Evolutionary conservation across 2,329 filamentous ascomycete genomes (phyloP).

Genomic region (Nakataea oryzae): DNA sequence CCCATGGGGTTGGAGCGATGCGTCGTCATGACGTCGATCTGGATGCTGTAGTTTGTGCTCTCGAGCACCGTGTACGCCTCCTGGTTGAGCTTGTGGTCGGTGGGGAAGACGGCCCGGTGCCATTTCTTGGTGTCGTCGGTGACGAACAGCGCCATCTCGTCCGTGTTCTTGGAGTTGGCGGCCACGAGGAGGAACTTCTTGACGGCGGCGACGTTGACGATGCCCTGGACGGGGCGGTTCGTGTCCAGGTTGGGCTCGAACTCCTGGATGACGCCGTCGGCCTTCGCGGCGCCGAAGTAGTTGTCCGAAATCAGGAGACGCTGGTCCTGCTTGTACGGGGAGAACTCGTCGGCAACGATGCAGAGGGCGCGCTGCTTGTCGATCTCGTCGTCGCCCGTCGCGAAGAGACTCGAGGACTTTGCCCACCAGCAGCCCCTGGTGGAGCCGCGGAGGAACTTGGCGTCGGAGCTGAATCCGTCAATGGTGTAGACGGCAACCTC

Average conservation of each 20-base stretch:
- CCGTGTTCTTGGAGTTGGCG: slow-evolving; percentile 65
- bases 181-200: slow-evolving; percentile 84
- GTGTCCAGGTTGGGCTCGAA: slow-evolving; percentile 70
- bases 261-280: slow-evolving; percentile 40
- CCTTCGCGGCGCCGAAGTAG: slow-evolving; percentile 54
- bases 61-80: slow-evolving; percentile 90
- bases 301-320: slow-evolving; percentile 72
- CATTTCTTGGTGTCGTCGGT: slow-evolving; percentile 74
- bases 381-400: slow-evolving; percentile 52
- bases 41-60: slow-evolving; percentile 95
- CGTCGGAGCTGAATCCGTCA: slow-evolving; percentile 67
- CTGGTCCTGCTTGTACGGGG: slow-evolving; percentile 62
- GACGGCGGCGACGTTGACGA: slow-evolving; percentile 72
- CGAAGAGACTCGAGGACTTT: slow-evolving; percentile 63
- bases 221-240: slow-evolving; percentile 63
- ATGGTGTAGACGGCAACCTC: slow-evolving; percentile 64
- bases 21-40: slow-evolving; percentile 80
- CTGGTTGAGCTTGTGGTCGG: slow-evolving; percentile 69
- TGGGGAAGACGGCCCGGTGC: slow-evolving; percentile 85
- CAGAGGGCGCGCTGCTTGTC: slow-evolving; percentile 69
- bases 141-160: slow-evolving; percentile 87
- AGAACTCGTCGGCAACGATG: slow-evolving; percentile 64
- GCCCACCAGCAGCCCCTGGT: slow-evolving; percentile 83
- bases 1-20: slow-evolving; percentile 63
- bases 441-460: slow-evolving; percentile 54